Evolutionary conservation across 352 stramenopile genomes (phyloP), one percentile per base, ranked within the genome.

Genomic region (Phytophthora tentaculata): DNA sequence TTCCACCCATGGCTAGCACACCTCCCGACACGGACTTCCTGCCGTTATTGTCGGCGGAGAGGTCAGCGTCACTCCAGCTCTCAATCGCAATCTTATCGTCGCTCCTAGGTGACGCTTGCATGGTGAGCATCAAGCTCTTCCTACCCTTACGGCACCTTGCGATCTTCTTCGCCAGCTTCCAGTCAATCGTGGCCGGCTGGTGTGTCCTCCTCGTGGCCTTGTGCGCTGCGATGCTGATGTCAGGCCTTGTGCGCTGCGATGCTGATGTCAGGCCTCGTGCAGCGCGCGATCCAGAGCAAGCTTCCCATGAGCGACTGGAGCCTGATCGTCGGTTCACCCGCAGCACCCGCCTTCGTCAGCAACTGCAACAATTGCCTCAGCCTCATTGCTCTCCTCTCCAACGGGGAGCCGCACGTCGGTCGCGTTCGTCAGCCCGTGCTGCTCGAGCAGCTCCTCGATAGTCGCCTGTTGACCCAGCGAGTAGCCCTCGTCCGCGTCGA

Each of bases 221-320:
- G n/a, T n/a, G n/a, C n/a, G n/a, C n/a, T n/a, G n/a, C n/a, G n/a
- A n/a, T n/a, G n/a, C n/a, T n/a, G n/a, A n/a, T n/a, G n/a, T n/a
- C n/a, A n/a, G n/a, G n/a, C n/a, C n/a, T n/a, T n/a, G n/a, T n/a
- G n/a, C n/a, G n/a, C n/a, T n/a, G n/a, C n/a, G n/a, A n/a, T n/a
- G n/a, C n/a, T n/a, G n/a, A n/a, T n/a, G n/a, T n/a, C n/a, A n/a
- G n/a, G n/a, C n/a, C n/a, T n/a, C n/a, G 64, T 80, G 52, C 59
- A 79, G 6, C 75, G 23, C 1, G 64, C 41, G 16, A 73, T 26
- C 64, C 72, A 83, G 1, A 79, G 48, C 12, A 80, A 47, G 12
- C 43, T 80, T 0, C 73, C 63, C 7, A 78, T 56, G 5, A 84
- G 51, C 2, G 70, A 79, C 60, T 79, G 66, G 45, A 79, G 74